Evolutionary conservation across 73 alveolate genomes (phyloP).

Genomic region (Uronychia setigera): DNA sequence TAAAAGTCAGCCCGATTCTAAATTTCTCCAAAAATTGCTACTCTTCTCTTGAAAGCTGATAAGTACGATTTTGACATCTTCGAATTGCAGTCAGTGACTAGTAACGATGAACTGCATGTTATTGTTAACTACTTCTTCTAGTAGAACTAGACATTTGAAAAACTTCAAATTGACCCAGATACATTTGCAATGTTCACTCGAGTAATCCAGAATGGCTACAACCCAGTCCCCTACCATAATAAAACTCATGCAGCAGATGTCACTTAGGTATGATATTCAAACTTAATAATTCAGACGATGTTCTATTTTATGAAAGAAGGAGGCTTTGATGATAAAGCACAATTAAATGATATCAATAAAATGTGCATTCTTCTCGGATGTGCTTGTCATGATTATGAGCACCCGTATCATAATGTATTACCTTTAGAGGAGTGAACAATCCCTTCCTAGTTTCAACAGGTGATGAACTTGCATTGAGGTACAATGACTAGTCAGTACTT

Average conservation of each 20-base stretch:
- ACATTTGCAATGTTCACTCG: slow-evolving; percentile 7
- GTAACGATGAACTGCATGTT: slow-evolving; percentile 2
- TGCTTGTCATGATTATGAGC: slow-evolving; percentile 27
- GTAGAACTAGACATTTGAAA: background rate
- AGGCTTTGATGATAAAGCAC: background rate
- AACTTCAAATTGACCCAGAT: background rate
- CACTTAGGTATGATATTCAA: slow-evolving; percentile 27
- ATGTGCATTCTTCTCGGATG: slow-evolving; percentile 11
- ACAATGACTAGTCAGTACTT: slow-evolving; percentile 66
- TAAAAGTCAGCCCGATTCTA: background rate
- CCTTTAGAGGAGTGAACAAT: slow-evolving; percentile 11
- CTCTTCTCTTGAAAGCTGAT: background rate
- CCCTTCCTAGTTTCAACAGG: slow-evolving; percentile 8
- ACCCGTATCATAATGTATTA: slow-evolving; percentile 4
- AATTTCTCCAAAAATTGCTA: background rate
- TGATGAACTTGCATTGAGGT: slow-evolving; percentile 13
- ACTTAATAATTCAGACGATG: slow-evolving; percentile 14
- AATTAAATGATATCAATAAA: slow-evolving; percentile 13
- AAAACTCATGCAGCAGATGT: slow-evolving; percentile 51
- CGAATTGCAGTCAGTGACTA: slow-evolving; percentile 11
- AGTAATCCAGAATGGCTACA: slow-evolving; percentile 30
- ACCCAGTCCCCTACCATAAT: slow-evolving; percentile 56
- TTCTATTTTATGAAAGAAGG: slow-evolving; percentile 18
- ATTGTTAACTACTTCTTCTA: slow-evolving; percentile 3
- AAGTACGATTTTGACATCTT: slow-evolving; percentile 18